Evolutionary conservation across 2,329 filamentous ascomycete species (phyloP), one percentile per base, ranked within the genome.

Genomic region (Ceratocystis huliohia): DNA sequence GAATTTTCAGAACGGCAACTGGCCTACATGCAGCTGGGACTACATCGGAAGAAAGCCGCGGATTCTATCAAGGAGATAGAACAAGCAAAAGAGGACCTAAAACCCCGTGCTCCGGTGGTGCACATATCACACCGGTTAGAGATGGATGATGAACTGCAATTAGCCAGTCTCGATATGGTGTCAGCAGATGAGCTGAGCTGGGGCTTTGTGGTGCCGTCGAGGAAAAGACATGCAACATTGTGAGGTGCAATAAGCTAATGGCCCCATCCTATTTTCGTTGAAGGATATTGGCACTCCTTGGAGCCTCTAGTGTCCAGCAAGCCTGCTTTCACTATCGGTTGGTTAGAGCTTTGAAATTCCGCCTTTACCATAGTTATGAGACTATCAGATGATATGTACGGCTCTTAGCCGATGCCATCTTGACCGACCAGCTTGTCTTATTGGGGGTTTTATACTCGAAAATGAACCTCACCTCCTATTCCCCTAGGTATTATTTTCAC

Each of bases 1-100:
- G 44, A 33, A 10, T n/a, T n/a, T 7, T 65, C 64, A 17, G 57
- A 65, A 4, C 25, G 64, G 17, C 56, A 65, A 20, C 10, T 65
- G 56, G 56, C 56, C 13, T 46, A 61, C n/a, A 7, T 65, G n/a
- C 20, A 65, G 17, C 30, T 65, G 44, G 45, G 64, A 8, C 37
- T 41, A 20, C 10, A 46, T 28, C 15, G 64, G 22, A 61, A 45
- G 44, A 61, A 28, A 17, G 64, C 56, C 0, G 20, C 25, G 22
- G 53, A 41, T 15, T 46, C 22, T 17, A 20, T 48, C 8, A 15
- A 3, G 62, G 30, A n/a, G 10, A 41, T 56, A 20, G 20, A 50
- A 5, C 20, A 25, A 20, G 6, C n/a, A 17, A 33, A 7, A 13
- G 13, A 20, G 10, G n/a, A 25, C 5, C 2, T 64, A 8, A 10